These are phyloP conservation scores for Hypoxylon sp. DNA, from an alignment of 2,329 filamentous ascomycete species.

Conservation along the genomic window DNA sequence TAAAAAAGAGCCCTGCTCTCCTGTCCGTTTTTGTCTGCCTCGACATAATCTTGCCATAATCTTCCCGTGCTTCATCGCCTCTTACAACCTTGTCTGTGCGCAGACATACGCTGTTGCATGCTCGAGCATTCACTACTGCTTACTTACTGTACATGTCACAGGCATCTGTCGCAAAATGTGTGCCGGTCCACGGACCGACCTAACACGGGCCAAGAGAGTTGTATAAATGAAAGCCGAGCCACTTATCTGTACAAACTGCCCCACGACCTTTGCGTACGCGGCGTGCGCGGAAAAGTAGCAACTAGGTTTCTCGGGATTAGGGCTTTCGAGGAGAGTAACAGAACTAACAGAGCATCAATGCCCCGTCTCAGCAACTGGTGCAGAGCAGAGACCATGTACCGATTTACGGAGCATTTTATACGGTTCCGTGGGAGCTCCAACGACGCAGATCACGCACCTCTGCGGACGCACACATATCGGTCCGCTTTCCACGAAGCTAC, in stretches of 20 bases:
- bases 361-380: slow-evolving; percentile 30
- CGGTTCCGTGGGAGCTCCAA: slow-evolving; percentile 37
- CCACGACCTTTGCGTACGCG: slow-evolving; percentile 18
- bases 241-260: slow-evolving; percentile 13
- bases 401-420: slow-evolving; percentile 37
- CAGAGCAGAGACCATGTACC: slow-evolving; percentile 10
- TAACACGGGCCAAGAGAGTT: slow-evolving; percentile 24
- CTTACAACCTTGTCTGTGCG: slow-evolving; percentile 34
- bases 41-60: slow-evolving; percentile 13
- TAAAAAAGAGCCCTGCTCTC: slow-evolving; percentile 24
- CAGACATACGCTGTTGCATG: slow-evolving; percentile 19
- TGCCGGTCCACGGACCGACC: slow-evolving; percentile 27
- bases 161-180: slow-evolving; percentile 28
- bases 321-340: slow-evolving; percentile 20
- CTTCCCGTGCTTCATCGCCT: slow-evolving; percentile 31
- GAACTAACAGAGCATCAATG: slow-evolving; percentile 32
- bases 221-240: slow-evolving; percentile 16
- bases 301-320: slow-evolving; percentile 34
- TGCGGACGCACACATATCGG: slow-evolving; percentile 36
- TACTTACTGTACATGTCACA: slow-evolving; percentile 25
- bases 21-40: slow-evolving; percentile 18
- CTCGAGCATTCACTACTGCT: slow-evolving; percentile 14
- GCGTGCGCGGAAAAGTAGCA: slow-evolving; percentile 19
- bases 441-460: slow-evolving; percentile 37
- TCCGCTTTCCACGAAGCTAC: slow-evolving; percentile 20